Percentiles rank a stretch among this genome's conserved stretches.
Evolutionary conservation across 768 basidiomycete species (phyloP).

Genomic region (Xerocomellus amylosporus): DNA sequence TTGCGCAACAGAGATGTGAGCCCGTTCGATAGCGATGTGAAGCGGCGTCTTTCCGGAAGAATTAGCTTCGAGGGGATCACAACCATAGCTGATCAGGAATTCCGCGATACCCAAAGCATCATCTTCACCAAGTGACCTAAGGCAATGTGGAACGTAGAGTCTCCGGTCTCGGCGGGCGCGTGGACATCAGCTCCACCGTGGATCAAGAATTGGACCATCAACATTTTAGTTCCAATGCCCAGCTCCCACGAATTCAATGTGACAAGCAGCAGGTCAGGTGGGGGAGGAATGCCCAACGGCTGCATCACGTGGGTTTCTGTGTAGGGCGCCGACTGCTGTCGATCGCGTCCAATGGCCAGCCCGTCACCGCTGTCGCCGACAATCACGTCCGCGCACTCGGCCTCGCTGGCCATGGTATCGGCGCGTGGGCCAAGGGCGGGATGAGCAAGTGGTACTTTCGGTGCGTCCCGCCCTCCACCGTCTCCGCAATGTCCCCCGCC

Average conservation of each 20-base stretch:
- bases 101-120: neutral
- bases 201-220: neutral
- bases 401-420: slow-evolving; percentile 59
- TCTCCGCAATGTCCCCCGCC: slow-evolving; percentile 46
- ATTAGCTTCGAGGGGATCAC: neutral
- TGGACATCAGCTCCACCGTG: neutral
- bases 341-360: too few relatives aligned
- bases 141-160: neutral
- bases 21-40: neutral
- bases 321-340: too few relatives aligned
- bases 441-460: slow-evolving; percentile 79
- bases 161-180: neutral
- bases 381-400: slow-evolving; percentile 13
- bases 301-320: neutral
- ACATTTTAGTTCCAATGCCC: neutral
- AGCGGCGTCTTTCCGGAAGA: neutral
- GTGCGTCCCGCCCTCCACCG: slow-evolving; percentile 42
- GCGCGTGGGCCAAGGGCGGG: slow-evolving; percentile 82
- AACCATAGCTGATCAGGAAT: neutral
- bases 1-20: neutral
- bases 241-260: neutral
- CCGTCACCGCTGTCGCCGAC: too few relatives aligned
- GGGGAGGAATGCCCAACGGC: neutral
- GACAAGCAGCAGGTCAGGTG: neutral
- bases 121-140: neutral